Evolutionary conservation across 805 yeast genomes (phyloP).

Genomic region (Kazachstania psychrophila): DNA sequence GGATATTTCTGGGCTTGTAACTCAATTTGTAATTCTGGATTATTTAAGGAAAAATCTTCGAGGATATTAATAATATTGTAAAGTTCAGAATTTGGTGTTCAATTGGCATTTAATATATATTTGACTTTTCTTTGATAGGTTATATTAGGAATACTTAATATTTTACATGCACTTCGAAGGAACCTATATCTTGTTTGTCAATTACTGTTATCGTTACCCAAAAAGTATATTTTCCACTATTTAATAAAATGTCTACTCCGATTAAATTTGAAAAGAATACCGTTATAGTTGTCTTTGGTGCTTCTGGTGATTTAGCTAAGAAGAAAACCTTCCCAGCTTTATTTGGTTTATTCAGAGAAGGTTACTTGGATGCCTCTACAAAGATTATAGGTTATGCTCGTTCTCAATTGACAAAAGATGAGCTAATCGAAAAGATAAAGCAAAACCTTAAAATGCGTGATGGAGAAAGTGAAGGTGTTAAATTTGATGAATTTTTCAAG

Average conservation of each 20-base stretch:
- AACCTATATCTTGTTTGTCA: neutral
- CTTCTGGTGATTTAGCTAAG: slow-evolving; percentile 90
- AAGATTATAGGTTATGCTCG: slow-evolving; percentile 89
- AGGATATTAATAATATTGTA: no score
- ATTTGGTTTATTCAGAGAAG: slow-evolving; percentile 68
- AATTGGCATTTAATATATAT: no score
- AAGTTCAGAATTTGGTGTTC: no score
- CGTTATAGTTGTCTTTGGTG: slow-evolving; percentile 78
- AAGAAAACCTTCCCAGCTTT: slow-evolving; percentile 89
- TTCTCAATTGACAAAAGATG: slow-evolving; percentile 57
- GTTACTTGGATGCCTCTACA: slow-evolving; percentile 58
- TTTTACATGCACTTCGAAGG: no score
- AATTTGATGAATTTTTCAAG: slow-evolving; percentile 54
- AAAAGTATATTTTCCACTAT: neutral
- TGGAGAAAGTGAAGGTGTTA: slow-evolving; percentile 32
- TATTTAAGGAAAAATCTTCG: no score
- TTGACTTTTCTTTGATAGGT: no score
- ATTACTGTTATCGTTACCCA: neutral
- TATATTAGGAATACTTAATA: no score
- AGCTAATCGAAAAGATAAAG: slow-evolving; percentile 56
- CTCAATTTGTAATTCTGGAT: no score
- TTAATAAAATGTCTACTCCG: slow-evolving; percentile 1
- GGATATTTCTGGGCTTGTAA: no score
- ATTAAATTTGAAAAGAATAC: slow-evolving; percentile 52
- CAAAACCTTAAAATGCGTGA: slow-evolving; percentile 49